Conservation (phyloP, 306 rosid genomes). For the Alnus rubra region DNA sequence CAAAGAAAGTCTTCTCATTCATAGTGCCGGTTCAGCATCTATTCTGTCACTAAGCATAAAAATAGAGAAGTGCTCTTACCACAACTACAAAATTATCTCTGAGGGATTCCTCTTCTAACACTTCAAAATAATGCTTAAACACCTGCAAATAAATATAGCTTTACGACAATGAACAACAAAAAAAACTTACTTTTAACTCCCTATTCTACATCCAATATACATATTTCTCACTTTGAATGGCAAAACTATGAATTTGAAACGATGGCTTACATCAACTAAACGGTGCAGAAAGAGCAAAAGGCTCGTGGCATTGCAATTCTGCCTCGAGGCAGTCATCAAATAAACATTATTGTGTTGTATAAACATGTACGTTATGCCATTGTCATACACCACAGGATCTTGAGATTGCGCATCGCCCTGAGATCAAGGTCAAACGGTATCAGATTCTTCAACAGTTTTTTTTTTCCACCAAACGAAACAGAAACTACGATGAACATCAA, state of each 20-base stretch:
- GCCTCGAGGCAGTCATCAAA: constrained; percentile 88
- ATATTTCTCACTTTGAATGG: background rate
- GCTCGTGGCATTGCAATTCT: constrained; percentile 99
- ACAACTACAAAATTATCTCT: constrained; percentile 99
- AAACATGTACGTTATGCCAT: constrained; percentile 90
- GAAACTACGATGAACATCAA: too few species aligned
- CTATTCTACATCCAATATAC: background rate
- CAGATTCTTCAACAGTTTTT: too few species aligned
- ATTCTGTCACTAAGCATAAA: background rate
- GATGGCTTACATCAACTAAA: constrained; percentile 72
- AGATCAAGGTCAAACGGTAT: background rate
- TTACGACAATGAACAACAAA: background rate
- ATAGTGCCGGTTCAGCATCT: too few species aligned
- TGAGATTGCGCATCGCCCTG: constrained; percentile 94
- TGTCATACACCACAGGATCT: constrained; percentile 87
- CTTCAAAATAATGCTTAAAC: constrained; percentile 95
- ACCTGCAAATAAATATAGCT: constrained; percentile 53
- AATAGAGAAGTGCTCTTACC: constrained; percentile 48
- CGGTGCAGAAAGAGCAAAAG: constrained; percentile 90
- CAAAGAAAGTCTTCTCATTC: too few species aligned
- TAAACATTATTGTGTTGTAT: constrained; percentile 92
- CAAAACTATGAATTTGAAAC: background rate
- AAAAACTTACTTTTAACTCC: background rate
- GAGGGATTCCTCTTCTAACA: constrained; percentile 93
- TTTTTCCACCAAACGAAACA: background rate